Evolutionary conservation across 805 yeast genomes (phyloP).

Genomic region (Myxozyma mucilagina): DNA sequence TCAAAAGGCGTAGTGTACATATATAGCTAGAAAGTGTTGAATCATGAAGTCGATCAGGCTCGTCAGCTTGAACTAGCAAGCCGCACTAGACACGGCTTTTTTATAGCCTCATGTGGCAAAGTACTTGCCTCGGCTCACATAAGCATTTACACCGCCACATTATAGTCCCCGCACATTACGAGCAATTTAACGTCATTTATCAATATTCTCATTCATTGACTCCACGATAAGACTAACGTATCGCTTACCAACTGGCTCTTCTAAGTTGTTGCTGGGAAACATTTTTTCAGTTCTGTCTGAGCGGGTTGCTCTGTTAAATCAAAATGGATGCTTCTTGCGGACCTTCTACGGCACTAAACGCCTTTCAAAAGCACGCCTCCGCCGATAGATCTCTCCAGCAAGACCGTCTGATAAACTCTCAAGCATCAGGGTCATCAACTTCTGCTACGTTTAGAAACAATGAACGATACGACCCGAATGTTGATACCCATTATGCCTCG

Average conservation of each 20-base stretch:
- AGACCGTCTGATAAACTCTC: slow-evolving; percentile 10
- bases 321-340: slow-evolving; percentile 29
- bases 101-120: background rate
- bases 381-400: slow-evolving; percentile 26
- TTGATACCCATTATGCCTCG: slow-evolving; percentile 14
- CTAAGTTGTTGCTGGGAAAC: background rate
- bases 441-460: background rate
- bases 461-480: background rate
- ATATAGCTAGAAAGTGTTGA: too few species aligned
- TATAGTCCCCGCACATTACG: too few species aligned
- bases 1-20: too few species aligned
- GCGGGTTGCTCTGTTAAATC: background rate
- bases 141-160: too few species aligned
- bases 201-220: too few species aligned
- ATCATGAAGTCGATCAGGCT: too few species aligned
- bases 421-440: slow-evolving; percentile 1
- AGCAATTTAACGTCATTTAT: too few species aligned
- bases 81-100: background rate
- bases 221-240: too few species aligned
- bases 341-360: slow-evolving; percentile 26
- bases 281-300: background rate
- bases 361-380: slow-evolving; percentile 22
- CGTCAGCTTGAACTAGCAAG: too few species aligned
- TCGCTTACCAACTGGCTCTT: too few species aligned
- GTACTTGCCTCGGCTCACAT: background rate